Evolutionary conservation across 768 basidiomycete species (phyloP).

Genomic region (Mycena indigotica): DNA sequence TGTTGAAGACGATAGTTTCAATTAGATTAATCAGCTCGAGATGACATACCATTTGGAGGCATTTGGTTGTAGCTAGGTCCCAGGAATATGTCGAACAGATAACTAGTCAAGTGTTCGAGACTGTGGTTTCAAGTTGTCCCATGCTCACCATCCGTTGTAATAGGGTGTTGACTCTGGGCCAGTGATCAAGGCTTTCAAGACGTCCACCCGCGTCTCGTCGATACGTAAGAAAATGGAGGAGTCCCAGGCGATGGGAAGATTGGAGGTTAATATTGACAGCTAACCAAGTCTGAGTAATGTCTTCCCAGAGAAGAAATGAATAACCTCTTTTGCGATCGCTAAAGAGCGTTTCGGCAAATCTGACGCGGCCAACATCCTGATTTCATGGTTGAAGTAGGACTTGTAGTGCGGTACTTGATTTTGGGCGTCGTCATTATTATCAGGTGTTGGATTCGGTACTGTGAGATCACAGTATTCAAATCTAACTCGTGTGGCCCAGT

Average conservation of each 20-base stretch:
- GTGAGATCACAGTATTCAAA: slow-evolving; percentile 94
- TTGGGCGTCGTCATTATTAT: slow-evolving; percentile 35
- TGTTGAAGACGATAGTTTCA: not conserved
- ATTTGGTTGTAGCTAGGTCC: slow-evolving; percentile 85
- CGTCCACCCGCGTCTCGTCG: slow-evolving; percentile 88
- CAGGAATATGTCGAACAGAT: slow-evolving; percentile 90
- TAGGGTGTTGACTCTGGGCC: slow-evolving; percentile 95
- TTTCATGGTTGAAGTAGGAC: slow-evolving; percentile 81
- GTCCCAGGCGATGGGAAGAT: slow-evolving; percentile 92
- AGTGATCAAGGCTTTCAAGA: slow-evolving; percentile 90
- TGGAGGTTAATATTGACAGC: slow-evolving; percentile 92
- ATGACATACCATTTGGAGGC: slow-evolving; percentile 54
- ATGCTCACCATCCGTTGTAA: slow-evolving; percentile 83
- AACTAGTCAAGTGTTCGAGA: slow-evolving; percentile 37
- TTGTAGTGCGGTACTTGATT: slow-evolving; percentile 74
- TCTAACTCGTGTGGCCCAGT: slow-evolving; percentile 80
- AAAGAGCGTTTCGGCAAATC: slow-evolving; percentile 90
- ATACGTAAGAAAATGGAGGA: slow-evolving; percentile 93
- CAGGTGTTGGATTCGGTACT: slow-evolving; percentile 37
- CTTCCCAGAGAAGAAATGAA: slow-evolving; percentile 9
- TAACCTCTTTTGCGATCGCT: slow-evolving; percentile 93
- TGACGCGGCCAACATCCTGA: slow-evolving; percentile 78
- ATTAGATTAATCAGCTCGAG: not conserved
- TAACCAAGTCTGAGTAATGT: slow-evolving; percentile 29
- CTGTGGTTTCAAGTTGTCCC: not conserved